Base-by-base conservation (phyloP, 106 monocot genomes). In the Dendrobium huoshanense region DNA sequence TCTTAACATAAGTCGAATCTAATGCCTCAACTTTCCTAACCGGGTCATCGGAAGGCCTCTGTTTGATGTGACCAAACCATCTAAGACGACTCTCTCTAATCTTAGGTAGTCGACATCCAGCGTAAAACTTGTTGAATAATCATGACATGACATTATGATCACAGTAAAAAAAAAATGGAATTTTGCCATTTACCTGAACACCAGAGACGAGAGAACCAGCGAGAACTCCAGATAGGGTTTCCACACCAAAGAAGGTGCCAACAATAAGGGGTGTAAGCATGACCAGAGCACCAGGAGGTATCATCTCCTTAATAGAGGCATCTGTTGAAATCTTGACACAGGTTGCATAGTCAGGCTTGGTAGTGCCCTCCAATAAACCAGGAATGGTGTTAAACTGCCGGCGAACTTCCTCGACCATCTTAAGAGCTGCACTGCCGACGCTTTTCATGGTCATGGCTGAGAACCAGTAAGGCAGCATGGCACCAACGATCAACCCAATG, bases 221-320 rank as follows among this genome's bases (percentile, higher is more conserved):
- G 77, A 92, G 89, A 41, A 94, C 89, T 15, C 93, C 91, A 29
- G 91, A 87, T 5, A 91, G 86, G 48, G 91, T 91, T 77, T 94
- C 93, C 2, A 91, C 93, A 44, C 93, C 93, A 24, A 91, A 91
- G 78, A 94, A 82, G 22, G 89, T 91, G 42, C 91, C 93, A n/a
- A 87, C 91, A 75, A 94, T 89, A 75, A 94, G 89, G 42, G 91
- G 93, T 3, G 93, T 94, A 20, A 94, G 91, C 87, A 94, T 91
- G 44, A 91, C 91, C 48, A 94, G 79, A 10, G 91, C 93, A 54
- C 91, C 91, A n/a, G 93, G 93, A 61, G 89, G 91, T 67, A 94
- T 89, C 93, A 94, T 94, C 89, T 94, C 93, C 89, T 81, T 94
- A 87, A 94, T 89, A 15, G 93, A 91, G 20, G 93, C 93, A 86